These are phyloP conservation scores for Candida boidinii DNA, from an alignment of 805 yeast species.

Conservation along the genomic window DNA sequence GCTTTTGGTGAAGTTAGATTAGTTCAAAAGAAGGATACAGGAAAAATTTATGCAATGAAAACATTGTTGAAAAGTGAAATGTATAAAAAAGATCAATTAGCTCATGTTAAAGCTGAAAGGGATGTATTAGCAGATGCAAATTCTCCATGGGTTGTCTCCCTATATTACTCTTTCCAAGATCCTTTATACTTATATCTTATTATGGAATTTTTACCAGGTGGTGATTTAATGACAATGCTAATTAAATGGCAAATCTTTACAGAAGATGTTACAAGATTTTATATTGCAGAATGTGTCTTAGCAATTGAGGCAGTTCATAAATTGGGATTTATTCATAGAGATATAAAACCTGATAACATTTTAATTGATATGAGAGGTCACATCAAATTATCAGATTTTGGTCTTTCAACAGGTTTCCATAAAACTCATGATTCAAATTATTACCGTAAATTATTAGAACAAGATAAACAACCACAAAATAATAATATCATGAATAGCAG, in stretches of 20 bases:
- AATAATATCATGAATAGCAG: slow-evolving; percentile 34
- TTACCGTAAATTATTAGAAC: slow-evolving; percentile 73
- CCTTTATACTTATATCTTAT: slow-evolving; percentile 64
- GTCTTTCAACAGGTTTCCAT: slow-evolving; percentile 84
- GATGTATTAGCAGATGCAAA: slow-evolving; percentile 89
- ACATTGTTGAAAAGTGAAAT: slow-evolving; percentile 84
- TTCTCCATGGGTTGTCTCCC: slow-evolving; percentile 82
- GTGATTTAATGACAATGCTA: slow-evolving; percentile 90
- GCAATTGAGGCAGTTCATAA: slow-evolving; percentile 93
- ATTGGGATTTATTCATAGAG: slow-evolving; percentile 91
- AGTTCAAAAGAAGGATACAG: slow-evolving; percentile 88
- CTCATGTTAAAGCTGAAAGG: slow-evolving; percentile 92
- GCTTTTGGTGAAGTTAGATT: slow-evolving; percentile 96
- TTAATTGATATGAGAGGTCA: slow-evolving; percentile 60
- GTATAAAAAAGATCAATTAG: slow-evolving; percentile 90
- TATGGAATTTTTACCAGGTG: slow-evolving; percentile 80
- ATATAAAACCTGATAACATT: slow-evolving; percentile 94
- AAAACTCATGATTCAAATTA: slow-evolving; percentile 88
- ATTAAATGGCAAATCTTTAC: slow-evolving; percentile 91
- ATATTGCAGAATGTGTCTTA: slow-evolving; percentile 92
- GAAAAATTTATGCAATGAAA: slow-evolving; percentile 91
- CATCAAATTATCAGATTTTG: slow-evolving; percentile 62
- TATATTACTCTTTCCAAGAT: slow-evolving; percentile 78
- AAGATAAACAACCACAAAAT: slow-evolving; percentile 30
- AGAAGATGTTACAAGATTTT: slow-evolving; percentile 86